Evolutionary conservation across 2,329 filamentous ascomycete species (phyloP).

Genomic region (Alternaria arbusti): DNA sequence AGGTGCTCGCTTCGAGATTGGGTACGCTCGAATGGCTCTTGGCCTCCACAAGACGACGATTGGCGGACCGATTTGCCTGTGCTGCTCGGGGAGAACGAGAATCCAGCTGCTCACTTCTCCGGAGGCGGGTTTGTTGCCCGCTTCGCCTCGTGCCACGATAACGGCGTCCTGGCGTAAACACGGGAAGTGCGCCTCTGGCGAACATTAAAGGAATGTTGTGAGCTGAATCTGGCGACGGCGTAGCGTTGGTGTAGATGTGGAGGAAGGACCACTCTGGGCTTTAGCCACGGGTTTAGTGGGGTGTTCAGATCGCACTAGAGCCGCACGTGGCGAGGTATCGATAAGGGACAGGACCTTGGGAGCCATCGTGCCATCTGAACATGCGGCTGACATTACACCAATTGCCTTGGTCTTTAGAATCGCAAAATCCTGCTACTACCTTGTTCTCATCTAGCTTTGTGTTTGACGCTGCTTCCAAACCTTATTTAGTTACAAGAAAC

Average conservation of each 20-base stretch:
- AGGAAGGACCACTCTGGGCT: background rate
- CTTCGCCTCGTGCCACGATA: background rate
- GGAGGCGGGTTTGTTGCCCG: background rate
- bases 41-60: slow-evolving; percentile 18
- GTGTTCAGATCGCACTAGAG: background rate
- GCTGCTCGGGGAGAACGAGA: slow-evolving; percentile 5
- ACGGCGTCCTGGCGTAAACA: background rate
- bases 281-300: slow-evolving; percentile 1
- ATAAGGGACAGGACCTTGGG: background rate
- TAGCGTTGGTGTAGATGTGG: background rate
- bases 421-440: background rate
- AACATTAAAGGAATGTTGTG: background rate
- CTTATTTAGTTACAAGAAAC: background rate
- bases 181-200: background rate
- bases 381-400: background rate
- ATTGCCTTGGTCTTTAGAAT: background rate
- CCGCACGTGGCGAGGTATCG: slow-evolving; percentile 1
- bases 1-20: slow-evolving; percentile 12
- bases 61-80: slow-evolving; percentile 30
- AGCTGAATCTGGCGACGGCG: background rate
- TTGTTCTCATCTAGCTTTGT: background rate
- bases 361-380: background rate
- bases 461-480: background rate
- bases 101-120: background rate
- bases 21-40: slow-evolving; percentile 21